A percentile compares a stretch with the other conserved stretches of the same genome.
phyloP scores from a whole-genome alignment of 2,329 filamentous ascomycete genomes.

The Alternaria consortialis region DNA sequence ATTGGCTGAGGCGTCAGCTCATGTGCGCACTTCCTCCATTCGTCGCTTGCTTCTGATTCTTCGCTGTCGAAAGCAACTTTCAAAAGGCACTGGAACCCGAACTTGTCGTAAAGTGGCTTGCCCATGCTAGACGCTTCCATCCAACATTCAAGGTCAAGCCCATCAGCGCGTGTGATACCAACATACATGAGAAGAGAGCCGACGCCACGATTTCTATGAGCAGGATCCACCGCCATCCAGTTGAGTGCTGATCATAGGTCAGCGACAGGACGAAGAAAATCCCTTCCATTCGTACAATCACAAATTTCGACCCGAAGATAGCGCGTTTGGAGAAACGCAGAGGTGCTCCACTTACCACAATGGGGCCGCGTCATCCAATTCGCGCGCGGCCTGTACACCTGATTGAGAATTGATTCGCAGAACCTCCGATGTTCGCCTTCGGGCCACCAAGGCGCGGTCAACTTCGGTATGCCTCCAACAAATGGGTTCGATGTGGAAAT shows the following conservation, averaged over 20 bases:
- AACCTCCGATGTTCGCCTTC: conserved; percentile 46
- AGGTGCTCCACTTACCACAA: conserved; percentile 40
- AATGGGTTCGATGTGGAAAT: conserved; percentile 42
- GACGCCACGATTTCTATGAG: conserved; percentile 48
- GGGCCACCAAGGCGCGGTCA: conserved; percentile 49
- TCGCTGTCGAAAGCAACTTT: conserved; percentile 45
- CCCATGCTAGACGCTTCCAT: conserved; percentile 51
- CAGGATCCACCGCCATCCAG: conserved; percentile 49
- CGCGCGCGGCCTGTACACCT: conserved; percentile 41
- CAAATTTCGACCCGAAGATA: conserved; percentile 1
- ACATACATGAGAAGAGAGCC: conserved; percentile 49
- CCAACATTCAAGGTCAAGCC: conserved; percentile 48
- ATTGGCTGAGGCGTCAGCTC: conserved; percentile 44
- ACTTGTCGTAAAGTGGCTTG: conserved; percentile 48
- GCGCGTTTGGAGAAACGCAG: conserved; percentile 3
- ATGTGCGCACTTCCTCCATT: conserved; percentile 45
- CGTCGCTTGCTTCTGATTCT: conserved; percentile 33
- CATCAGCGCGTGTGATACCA: conserved; percentile 46
- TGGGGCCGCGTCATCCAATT: conserved; percentile 48
- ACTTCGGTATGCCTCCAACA: conserved; percentile 31
- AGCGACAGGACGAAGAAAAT: conserved; percentile 9
- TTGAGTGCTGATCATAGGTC: conserved; percentile 40
- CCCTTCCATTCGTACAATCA: neutral
- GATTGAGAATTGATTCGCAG: conserved; percentile 45
- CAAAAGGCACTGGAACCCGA: conserved; percentile 39